Percentiles rank a stretch among this genome's conserved stretches.
These are phyloP conservation scores for Myxozyma neglecta DNA, from an alignment of 805 yeast species.

Conservation along the genomic window DNA sequence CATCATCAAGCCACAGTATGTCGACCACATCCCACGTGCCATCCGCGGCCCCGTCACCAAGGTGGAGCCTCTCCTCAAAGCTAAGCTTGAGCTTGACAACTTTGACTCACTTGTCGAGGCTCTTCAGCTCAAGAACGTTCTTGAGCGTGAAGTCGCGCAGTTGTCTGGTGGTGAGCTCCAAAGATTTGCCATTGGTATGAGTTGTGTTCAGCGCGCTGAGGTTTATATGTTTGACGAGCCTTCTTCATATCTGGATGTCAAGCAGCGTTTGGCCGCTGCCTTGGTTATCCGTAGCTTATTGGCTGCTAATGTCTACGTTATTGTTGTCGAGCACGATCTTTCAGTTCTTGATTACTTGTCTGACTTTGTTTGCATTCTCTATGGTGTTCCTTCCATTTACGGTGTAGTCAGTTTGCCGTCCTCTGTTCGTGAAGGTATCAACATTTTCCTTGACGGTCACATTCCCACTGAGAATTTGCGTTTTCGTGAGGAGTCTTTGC, in stretches of 20 bases:
- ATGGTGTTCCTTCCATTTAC: constrained; percentile 97
- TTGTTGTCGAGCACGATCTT: constrained; percentile 98
- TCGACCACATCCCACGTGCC: constrained; percentile 95
- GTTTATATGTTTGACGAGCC: constrained; percentile 99
- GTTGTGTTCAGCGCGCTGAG: constrained; percentile 90
- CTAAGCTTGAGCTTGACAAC: constrained; percentile 71
- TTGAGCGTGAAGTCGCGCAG: constrained; percentile 84
- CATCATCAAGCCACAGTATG: constrained; percentile 98
- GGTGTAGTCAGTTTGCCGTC: constrained; percentile 98
- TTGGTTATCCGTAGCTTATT: constrained; percentile 85
- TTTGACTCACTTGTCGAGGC: constrained; percentile 62
- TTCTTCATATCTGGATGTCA: constrained; percentile 95
- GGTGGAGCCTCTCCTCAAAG: constrained; percentile 79
- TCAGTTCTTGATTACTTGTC: constrained; percentile 96
- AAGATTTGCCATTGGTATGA: constrained; percentile 96
- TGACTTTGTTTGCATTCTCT: constrained; percentile 92
- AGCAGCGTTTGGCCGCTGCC: constrained; percentile 98
- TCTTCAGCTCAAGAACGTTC: constrained; percentile 72
- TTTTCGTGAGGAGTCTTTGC: constrained; percentile 93
- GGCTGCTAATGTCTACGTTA: constrained; percentile 70
- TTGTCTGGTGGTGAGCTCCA: constrained; percentile 98
- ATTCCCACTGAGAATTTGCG: constrained; percentile 96
- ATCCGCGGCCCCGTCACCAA: constrained; percentile 84
- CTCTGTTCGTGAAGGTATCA: constrained; percentile 98
- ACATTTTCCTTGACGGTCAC: constrained; percentile 96